Evolutionary conservation across 2,329 filamentous ascomycete genomes (phyloP), one percentile per base, ranked within the genome.

Genomic region (Colletotrichum orchidophilum): DNA sequence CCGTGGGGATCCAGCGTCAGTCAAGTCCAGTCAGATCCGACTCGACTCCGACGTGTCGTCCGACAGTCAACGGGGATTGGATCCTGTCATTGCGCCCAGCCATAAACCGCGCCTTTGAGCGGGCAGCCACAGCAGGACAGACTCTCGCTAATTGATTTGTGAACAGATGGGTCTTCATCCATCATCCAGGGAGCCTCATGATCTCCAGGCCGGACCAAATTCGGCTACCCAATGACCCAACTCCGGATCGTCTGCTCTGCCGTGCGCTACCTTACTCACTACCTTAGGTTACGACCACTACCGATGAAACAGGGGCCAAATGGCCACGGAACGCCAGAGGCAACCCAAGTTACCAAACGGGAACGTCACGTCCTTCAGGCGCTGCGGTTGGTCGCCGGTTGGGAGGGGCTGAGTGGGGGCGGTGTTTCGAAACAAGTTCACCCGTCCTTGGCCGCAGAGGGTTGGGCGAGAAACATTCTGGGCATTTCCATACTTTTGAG

Each of bases 401-500:
- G 21, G 21, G 64, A 46, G 60, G 58, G 68, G 64, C 68, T 68
- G 52, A 71, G 57, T 18, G 60, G 33, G 67, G 57, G 64, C 58
- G 26, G 33, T 49, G 68, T 71, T 71, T 71, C 68, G 68, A 71
- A 71, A 68, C 68, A 68, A 29, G 64, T 70, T 67, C 63, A 55
- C 50, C 39, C 63, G 27, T 63, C 64, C 68, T 66, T 61, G 67
- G 62, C 63, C 26, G 15, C 33, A 9, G 26, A 24, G 68, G 42
- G 62, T 71, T 71, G 68, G 68, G 58, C 55, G 68, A 59, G 63
- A 68, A 54, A 63, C 52, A 31, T 59, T 3, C 64, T 64, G 68
- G 58, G 42, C 58, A 50, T 24, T 27, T 35, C 59, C 18, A 33
- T 42, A 21, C 42, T 50, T 13, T n/a, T 15, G 24, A 33, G 59